Conservation (phyloP, 306 rosid genomes). For the Sechiopsis laciniata region DNA sequence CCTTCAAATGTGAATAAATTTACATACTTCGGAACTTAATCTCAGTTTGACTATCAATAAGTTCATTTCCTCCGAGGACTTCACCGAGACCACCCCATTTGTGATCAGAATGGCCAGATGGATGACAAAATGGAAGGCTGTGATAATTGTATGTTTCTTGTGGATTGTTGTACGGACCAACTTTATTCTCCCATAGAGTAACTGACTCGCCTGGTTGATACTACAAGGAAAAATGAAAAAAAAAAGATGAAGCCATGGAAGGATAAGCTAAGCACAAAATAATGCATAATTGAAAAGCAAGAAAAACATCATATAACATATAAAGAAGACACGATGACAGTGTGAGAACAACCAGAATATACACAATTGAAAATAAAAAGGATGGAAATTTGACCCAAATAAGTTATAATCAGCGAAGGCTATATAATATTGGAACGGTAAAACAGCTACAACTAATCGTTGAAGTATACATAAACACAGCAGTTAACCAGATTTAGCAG, state of each 20-base stretch:
- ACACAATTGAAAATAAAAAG: not conserved
- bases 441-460: not conserved
- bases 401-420: no score
- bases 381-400: not conserved
- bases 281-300: not conserved
- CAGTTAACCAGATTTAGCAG: not conserved
- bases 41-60: constrained; percentile 78
- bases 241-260: constrained; percentile 5
- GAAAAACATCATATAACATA: not conserved
- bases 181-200: constrained; percentile 96
- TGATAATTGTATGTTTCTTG: constrained; percentile 96
- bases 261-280: not conserved
- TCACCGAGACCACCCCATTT: constrained; percentile 99
- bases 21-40: constrained; percentile 64
- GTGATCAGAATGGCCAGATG: constrained; percentile 55
- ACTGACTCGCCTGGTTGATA: constrained; percentile 58
- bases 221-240: constrained; percentile 42
- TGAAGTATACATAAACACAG: not conserved
- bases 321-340: not conserved
- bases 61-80: constrained; percentile 95
- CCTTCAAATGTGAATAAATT: constrained; percentile 22
- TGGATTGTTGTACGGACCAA: constrained; percentile 95
- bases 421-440: not conserved
- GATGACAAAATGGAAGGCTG: constrained; percentile 86
- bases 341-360: not conserved